phyloP scores from a whole-genome alignment of 306 rosid genomes.

The Gillenia trifoliata region DNA sequence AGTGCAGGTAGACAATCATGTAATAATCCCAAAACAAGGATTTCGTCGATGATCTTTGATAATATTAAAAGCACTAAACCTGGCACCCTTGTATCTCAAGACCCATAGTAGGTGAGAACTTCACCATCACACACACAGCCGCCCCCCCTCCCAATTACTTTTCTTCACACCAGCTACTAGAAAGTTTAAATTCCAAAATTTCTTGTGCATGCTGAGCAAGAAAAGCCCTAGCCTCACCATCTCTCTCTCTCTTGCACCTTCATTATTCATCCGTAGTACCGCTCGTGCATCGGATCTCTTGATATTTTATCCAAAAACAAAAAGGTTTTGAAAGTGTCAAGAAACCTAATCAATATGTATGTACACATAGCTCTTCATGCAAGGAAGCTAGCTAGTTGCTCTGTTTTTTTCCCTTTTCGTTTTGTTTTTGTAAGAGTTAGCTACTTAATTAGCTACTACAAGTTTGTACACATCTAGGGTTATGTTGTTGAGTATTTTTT shows the following conservation, averaged over 20 bases:
- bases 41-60: neutral
- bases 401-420: neutral
- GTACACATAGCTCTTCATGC: neutral
- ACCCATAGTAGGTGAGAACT: conserved; percentile 79
- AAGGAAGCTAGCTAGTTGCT: neutral
- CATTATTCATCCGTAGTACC: neutral
- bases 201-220: conserved; percentile 51
- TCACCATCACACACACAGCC: conserved; percentile 31
- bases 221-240: neutral
- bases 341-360: neutral
- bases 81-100: conserved; percentile 52
- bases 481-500: neutral
- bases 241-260: neutral
- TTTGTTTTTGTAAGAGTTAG: neutral
- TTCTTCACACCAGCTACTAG: conserved; percentile 22
- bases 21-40: conserved; percentile 12
- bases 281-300: neutral
- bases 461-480: conserved; percentile 4
- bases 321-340: neutral
- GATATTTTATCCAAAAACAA: neutral
- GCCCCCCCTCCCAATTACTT: conserved; percentile 32
- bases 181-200: conserved; percentile 45
- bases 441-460: neutral
- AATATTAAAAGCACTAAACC: conserved; percentile 5
- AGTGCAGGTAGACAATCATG: neutral